Evolutionary conservation across 139 green algal species (phyloP).

Genomic region (Chlamydomonas sphaeroides): DNA sequence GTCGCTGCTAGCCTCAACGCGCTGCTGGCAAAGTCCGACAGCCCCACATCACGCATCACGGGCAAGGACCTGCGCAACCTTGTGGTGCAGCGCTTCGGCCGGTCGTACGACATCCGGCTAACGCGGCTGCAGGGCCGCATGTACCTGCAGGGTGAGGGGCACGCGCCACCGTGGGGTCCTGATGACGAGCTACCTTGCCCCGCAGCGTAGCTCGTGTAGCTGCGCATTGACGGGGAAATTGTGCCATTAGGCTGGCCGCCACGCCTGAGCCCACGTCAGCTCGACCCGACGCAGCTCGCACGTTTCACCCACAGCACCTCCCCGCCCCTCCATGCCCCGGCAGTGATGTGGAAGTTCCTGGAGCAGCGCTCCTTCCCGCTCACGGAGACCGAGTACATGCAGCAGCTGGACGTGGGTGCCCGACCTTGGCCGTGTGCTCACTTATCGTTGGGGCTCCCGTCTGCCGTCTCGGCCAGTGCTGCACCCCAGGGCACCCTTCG

Average conservation of each 20-base stretch:
- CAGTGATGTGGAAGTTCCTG: slow-evolving; percentile 52
- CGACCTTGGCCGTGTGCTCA: too few relatives aligned
- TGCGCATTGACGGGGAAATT: too few relatives aligned
- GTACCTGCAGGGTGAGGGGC: slow-evolving; percentile 41
- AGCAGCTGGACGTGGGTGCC: slow-evolving; percentile 57
- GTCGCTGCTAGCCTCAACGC: slow-evolving; percentile 26
- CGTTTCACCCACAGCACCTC: not conserved
- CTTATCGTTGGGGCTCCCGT: too few relatives aligned
- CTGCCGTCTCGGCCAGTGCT: too few relatives aligned
- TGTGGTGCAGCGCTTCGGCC: slow-evolving; percentile 44
- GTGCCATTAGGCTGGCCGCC: too few relatives aligned
- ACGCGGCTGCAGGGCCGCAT: slow-evolving; percentile 17
- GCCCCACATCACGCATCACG: slow-evolving; percentile 9
- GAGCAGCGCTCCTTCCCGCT: slow-evolving; percentile 50
- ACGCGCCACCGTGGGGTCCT: not conserved
- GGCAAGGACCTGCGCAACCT: slow-evolving; percentile 41
- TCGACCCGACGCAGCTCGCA: not conserved
- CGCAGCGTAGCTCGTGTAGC: too few relatives aligned
- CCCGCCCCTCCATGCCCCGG: not conserved
- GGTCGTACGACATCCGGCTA: slow-evolving; percentile 49
- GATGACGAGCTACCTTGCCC: too few relatives aligned
- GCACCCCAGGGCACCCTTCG: too few relatives aligned
- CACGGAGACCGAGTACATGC: slow-evolving; percentile 51
- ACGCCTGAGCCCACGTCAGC: not conserved
- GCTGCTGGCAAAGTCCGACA: not conserved